Evolutionary conservation across 306 rosid species (phyloP).

Genomic region (Trifolium subterraneum): DNA sequence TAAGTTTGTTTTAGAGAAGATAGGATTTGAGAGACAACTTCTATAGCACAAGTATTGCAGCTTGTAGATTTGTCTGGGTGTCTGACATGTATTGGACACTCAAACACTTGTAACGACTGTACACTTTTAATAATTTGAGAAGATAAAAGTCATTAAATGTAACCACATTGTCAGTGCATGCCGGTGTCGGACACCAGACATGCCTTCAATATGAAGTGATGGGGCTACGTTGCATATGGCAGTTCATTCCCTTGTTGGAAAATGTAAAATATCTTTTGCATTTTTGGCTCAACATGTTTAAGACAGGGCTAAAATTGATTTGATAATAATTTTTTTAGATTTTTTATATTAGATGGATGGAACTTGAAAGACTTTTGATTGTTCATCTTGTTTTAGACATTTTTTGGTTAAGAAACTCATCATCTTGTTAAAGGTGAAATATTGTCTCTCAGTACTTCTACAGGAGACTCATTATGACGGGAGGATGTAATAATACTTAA

Average conservation of each 20-base stretch:
- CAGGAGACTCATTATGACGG: neutral
- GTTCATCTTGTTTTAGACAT: neutral
- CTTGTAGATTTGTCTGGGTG: neutral
- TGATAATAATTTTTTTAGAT: neutral
- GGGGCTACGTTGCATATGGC: neutral
- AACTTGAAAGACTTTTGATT: neutral
- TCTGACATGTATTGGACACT: neutral
- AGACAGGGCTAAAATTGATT: neutral
- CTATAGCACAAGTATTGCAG: neutral
- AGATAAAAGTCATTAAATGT: neutral
- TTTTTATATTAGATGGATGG: neutral
- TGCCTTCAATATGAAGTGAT: neutral
- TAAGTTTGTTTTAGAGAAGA: neutral
- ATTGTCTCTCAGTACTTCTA: neutral
- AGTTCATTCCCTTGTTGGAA: neutral
- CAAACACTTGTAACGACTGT: neutral
- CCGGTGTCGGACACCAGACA: neutral
- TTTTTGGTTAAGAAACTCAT: neutral
- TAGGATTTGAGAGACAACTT: neutral
- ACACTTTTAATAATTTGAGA: neutral
- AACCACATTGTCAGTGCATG: neutral
- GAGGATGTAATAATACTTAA: neutral
- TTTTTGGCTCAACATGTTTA: neutral
- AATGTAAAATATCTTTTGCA: neutral
- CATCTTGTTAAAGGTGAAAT: neutral